A percentile compares a stretch with the other conserved stretches of the same genome.
Evolutionary conservation across 306 rosid genomes (phyloP).

Genomic region (Castanopsis chinensis): DNA sequence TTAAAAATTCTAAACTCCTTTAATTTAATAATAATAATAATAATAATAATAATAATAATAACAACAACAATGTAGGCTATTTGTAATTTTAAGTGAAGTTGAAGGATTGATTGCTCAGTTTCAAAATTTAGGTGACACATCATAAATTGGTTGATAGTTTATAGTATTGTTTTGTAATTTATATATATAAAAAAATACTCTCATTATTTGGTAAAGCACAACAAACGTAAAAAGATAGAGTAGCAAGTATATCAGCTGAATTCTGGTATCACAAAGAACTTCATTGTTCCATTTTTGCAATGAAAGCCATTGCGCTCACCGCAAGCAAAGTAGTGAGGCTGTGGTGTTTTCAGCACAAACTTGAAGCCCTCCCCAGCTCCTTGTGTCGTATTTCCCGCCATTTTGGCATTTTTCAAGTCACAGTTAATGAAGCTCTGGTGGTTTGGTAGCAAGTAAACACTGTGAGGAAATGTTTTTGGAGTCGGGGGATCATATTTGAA

Average conservation of each 20-base stretch:
- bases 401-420: conserved; percentile 40
- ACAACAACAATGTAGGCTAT: too few species aligned
- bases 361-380: conserved; percentile 44
- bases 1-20: too few species aligned
- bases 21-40: too few species aligned
- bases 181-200: too few species aligned
- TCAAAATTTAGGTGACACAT: too few species aligned
- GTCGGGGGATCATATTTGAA: conserved; percentile 43
- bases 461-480: conserved; percentile 20
- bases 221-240: too few species aligned
- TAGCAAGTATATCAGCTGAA: not conserved
- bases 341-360: conserved; percentile 37
- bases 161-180: too few species aligned
- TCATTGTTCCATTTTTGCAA: conserved; percentile 55
- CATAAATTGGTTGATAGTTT: too few species aligned
- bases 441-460: conserved; percentile 42
- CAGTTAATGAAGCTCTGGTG: conserved; percentile 50
- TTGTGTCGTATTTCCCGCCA: conserved; percentile 27
- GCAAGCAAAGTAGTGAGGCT: conserved; percentile 61
- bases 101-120: too few species aligned
- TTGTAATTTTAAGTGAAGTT: too few species aligned
- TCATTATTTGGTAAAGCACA: too few species aligned
- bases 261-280: conserved; percentile 37
- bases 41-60: too few species aligned
- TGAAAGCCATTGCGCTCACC: conserved; percentile 34